These are phyloP conservation scores for Angomonas deanei DNA, from an alignment of 208 protist genomes.

Conservation along the genomic window DNA sequence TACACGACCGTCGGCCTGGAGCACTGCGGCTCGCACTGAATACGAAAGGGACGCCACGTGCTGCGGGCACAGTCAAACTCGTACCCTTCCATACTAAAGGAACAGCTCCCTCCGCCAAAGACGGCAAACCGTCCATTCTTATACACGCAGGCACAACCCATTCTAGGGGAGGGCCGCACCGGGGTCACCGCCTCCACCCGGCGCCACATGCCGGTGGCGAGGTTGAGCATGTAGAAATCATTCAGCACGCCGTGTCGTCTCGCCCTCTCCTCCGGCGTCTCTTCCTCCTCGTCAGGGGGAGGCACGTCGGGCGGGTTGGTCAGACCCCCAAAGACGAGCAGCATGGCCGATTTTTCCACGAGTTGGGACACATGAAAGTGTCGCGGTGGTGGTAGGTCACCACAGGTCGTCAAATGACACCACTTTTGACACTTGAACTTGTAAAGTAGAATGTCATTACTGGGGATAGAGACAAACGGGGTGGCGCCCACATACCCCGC, in stretches of 20 bases:
- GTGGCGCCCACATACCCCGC: slow-evolving; percentile 9
- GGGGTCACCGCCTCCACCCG: slow-evolving; percentile 8
- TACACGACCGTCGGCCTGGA: slow-evolving; percentile 41
- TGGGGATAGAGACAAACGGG: slow-evolving; percentile 10
- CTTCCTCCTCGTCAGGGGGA: background rate
- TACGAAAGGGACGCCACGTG: slow-evolving; percentile 19
- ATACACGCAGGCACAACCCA: slow-evolving; percentile 34
- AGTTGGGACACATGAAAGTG: slow-evolving; percentile 41
- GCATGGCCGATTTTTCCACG: slow-evolving; percentile 29
- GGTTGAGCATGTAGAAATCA: slow-evolving; percentile 37
- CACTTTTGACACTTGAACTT: slow-evolving; percentile 21
- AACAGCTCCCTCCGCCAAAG: slow-evolving; percentile 31
- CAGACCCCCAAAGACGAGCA: slow-evolving; percentile 54
- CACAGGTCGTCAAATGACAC: slow-evolving; percentile 29
- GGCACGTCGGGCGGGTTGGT: slow-evolving; percentile 3
- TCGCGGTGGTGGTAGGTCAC: slow-evolving; percentile 26
- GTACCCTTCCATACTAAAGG: slow-evolving; percentile 21
- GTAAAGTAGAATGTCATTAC: slow-evolving; percentile 29
- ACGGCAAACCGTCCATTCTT: slow-evolving; percentile 32
- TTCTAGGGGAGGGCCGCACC: slow-evolving; percentile 28
- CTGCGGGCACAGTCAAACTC: slow-evolving; percentile 26
- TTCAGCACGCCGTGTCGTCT: slow-evolving; percentile 24
- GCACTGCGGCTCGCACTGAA: slow-evolving; percentile 25
- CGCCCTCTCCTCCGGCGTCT: background rate
- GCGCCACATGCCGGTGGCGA: slow-evolving; percentile 44